Evolutionary conservation across 2,329 filamentous ascomycete genomes (phyloP).

Genomic region (Aspergillus sp.): DNA sequence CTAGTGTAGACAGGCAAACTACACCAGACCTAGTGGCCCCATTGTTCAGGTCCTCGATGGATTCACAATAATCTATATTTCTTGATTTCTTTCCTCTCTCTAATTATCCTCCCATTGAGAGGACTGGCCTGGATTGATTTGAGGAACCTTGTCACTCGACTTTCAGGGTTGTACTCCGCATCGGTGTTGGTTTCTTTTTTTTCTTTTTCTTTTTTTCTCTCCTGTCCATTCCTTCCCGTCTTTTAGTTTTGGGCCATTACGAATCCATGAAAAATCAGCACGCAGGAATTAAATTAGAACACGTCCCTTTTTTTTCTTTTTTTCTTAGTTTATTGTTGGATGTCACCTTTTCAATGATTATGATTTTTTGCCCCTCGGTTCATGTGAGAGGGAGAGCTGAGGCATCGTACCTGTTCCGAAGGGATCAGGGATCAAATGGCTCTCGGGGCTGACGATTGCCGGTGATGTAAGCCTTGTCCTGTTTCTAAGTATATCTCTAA

Average conservation of each 20-base stretch:
- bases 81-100: no score
- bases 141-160: neutral
- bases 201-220: neutral
- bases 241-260: conserved; percentile 1
- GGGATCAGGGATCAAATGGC: neutral
- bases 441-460: neutral
- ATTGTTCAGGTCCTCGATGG: neutral
- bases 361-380: conserved; percentile 5
- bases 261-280: neutral
- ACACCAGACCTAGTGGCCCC: no score
- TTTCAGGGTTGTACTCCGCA: neutral
- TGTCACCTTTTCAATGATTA: neutral
- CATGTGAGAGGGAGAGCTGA: conserved; percentile 7
- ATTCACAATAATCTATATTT: no score
- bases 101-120: neutral
- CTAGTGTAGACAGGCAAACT: no score
- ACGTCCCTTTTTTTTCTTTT: neutral
- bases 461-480: neutral
- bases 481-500: neutral
- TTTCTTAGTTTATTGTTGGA: neutral
- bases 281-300: conserved; percentile 6
- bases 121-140: neutral
- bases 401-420: neutral
- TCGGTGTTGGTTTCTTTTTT: neutral
- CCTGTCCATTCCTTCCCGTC: neutral